Evolutionary conservation across 495 filamentous ascomycete species (phyloP).

Genomic region (Bathelium albidoporum): DNA sequence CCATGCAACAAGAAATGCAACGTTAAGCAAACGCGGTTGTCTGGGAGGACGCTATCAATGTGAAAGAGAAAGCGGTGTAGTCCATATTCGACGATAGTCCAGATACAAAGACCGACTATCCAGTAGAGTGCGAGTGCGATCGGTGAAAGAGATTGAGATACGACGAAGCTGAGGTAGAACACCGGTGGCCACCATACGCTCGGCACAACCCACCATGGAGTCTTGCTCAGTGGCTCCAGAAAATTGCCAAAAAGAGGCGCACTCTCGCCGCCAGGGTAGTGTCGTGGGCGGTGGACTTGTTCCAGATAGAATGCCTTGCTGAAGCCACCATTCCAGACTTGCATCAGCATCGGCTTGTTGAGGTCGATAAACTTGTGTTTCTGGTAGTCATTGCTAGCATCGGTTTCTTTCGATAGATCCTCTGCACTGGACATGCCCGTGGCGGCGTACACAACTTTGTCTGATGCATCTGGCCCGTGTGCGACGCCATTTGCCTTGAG

Average conservation of each 20-base stretch:
- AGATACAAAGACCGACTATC: slow-evolving; percentile 57
- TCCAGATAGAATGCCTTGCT: slow-evolving; percentile 89
- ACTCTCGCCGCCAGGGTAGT: slow-evolving; percentile 86
- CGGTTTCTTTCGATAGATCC: slow-evolving; percentile 78
- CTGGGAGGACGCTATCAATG: slow-evolving; percentile 82
- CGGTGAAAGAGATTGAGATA: slow-evolving; percentile 45
- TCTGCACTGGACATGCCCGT: slow-evolving; percentile 82
- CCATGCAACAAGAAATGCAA: slow-evolving; percentile 92
- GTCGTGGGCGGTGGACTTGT: slow-evolving; percentile 87
- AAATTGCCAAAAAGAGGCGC: slow-evolving; percentile 97
- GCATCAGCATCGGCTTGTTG: slow-evolving; percentile 70
- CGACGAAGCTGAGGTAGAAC: slow-evolving; percentile 62
- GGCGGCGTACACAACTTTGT: slow-evolving; percentile 49
- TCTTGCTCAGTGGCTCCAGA: slow-evolving; percentile 87
- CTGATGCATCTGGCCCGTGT: slow-evolving; percentile 8
- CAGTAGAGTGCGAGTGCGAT: slow-evolving; percentile 45
- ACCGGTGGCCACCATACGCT: slow-evolving; percentile 75
- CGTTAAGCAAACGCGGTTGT: slow-evolving; percentile 82
- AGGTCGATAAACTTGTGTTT: slow-evolving; percentile 91
- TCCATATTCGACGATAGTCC: slow-evolving; percentile 85
- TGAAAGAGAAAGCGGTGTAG: slow-evolving; percentile 93
- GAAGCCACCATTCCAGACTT: slow-evolving; percentile 84
- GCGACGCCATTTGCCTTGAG: slow-evolving; percentile 24
- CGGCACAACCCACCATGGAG: slow-evolving; percentile 86
- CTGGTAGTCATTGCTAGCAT: slow-evolving; percentile 61